Percentiles rank a stretch among this genome's conserved stretches.
Conservation (phyloP, 495 filamentous ascomycete genomes). For the Glarea lozoyensis region DNA sequence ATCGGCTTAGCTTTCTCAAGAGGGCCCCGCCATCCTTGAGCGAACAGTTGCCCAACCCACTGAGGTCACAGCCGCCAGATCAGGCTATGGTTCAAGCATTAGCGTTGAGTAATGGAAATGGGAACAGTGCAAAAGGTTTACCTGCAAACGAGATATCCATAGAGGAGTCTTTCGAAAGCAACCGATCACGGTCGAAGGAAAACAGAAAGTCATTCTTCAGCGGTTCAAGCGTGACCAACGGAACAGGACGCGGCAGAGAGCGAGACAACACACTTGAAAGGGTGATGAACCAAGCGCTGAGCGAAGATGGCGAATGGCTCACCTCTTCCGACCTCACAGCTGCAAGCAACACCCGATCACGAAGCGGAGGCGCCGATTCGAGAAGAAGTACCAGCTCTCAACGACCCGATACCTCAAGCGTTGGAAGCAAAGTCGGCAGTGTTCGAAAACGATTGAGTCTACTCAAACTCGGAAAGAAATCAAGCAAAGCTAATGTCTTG, state of each 20-base stretch:
- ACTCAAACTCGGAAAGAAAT: conserved; percentile 58
- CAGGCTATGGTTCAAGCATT: neutral
- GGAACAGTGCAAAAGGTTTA: neutral
- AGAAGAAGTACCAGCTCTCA: conserved; percentile 7
- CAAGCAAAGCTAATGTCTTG: conserved; percentile 41
- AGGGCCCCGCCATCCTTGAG: neutral
- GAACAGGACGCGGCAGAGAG: conserved; percentile 2
- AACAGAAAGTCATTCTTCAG: conserved; percentile 7
- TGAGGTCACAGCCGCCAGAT: neutral
- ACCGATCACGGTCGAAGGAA: conserved; percentile 4
- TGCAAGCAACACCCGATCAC: neutral
- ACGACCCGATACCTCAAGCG: conserved; percentile 3
- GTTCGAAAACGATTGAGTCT: conserved; percentile 64
- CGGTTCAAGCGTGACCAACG: neutral
- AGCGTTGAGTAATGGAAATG: neutral
- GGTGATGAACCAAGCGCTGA: conserved; percentile 6
- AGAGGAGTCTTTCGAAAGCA: too few species aligned
- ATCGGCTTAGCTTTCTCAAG: conserved; percentile 7
- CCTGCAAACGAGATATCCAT: too few species aligned
- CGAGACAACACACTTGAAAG: neutral
- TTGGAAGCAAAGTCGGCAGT: conserved; percentile 29
- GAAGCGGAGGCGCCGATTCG: neutral
- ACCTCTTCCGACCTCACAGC: conserved; percentile 5
- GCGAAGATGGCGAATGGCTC: conserved; percentile 11
- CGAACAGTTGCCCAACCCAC: neutral